Conservation (phyloP, 2,329 filamentous ascomycete species). For the Penicillium sp. region DNA sequence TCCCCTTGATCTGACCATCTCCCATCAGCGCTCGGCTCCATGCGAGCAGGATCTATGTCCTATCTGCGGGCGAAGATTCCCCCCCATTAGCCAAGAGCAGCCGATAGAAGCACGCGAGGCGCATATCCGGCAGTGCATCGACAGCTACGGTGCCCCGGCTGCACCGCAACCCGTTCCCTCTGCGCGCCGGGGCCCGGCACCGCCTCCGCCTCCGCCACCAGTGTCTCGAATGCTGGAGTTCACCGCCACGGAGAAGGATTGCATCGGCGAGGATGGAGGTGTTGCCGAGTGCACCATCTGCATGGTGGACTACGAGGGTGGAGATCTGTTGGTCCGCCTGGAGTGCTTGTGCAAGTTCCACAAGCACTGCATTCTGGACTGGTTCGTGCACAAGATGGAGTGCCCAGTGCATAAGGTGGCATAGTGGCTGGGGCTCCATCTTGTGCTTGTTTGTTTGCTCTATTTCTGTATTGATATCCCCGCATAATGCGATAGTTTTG, state of each 20-base stretch:
- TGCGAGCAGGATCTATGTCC: conserved; percentile 50
- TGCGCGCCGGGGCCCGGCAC: conserved; percentile 11
- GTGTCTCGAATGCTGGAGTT: conserved; percentile 49
- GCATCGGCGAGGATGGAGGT: conserved; percentile 53
- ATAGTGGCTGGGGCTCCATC: background rate
- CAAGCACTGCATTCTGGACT: conserved; percentile 59
- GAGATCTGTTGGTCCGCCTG: conserved; percentile 59
- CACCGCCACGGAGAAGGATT: conserved; percentile 64
- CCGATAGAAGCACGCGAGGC: conserved; percentile 44
- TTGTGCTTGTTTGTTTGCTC: background rate
- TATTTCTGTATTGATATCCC: background rate
- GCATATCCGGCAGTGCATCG: conserved; percentile 48
- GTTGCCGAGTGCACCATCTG: conserved; percentile 63
- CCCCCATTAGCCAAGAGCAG: conserved; percentile 37
- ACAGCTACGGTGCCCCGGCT: conserved; percentile 29
- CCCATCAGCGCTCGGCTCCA: conserved; percentile 23
- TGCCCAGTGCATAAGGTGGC: conserved; percentile 61
- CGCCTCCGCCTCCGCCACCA: conserved; percentile 22
- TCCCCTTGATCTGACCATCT: background rate
- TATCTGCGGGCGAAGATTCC: conserved; percentile 44
- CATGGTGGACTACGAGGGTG: conserved; percentile 63
- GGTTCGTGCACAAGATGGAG: conserved; percentile 60
- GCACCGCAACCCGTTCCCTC: conserved; percentile 12
- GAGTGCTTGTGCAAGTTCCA: conserved; percentile 67
- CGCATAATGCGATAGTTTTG: background rate